Conservation (phyloP, 768 basidiomycete species). For the Leccinellum albellum region DNA sequence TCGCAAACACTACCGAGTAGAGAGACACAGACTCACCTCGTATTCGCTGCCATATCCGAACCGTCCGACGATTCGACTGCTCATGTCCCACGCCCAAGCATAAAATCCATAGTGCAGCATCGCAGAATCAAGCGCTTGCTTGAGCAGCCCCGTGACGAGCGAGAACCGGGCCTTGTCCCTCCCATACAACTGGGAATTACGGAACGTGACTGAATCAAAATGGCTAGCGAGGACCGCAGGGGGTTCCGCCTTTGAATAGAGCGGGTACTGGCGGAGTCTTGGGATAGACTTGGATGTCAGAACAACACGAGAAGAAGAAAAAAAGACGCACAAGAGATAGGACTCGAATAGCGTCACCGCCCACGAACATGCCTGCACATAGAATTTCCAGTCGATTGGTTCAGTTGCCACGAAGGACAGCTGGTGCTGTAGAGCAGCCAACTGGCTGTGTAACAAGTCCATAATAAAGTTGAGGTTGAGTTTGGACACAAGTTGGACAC, state of each 20-base stretch:
- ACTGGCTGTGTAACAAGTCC: constrained; percentile 60
- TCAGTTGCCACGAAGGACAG: constrained; percentile 72
- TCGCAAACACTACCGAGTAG: not conserved
- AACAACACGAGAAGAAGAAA: not conserved
- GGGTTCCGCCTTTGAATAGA: constrained; percentile 73
- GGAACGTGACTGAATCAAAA: constrained; percentile 67
- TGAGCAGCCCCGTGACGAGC: constrained; percentile 68
- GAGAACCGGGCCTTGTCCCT: constrained; percentile 86
- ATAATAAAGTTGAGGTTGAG: not conserved
- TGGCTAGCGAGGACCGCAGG: constrained; percentile 67
- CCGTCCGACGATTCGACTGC: constrained; percentile 46
- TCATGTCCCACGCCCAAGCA: constrained; percentile 75
- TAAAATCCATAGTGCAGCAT: constrained; percentile 77
- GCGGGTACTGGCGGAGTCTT: constrained; percentile 74
- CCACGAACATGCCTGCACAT: constrained; percentile 79
- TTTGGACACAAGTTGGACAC: not conserved
- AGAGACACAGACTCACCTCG: constrained; percentile 45
- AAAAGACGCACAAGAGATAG: constrained; percentile 69
- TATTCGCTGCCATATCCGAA: constrained; percentile 68
- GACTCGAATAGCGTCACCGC: constrained; percentile 79
- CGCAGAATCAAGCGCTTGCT: constrained; percentile 64
- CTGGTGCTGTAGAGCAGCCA: constrained; percentile 53
- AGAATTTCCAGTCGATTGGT: constrained; percentile 75
- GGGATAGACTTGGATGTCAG: not conserved
- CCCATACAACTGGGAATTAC: constrained; percentile 90